phyloP scores from a whole-genome alignment of 1,284 basidiomycete species.

The Papiliotrema flavescens region DNA sequence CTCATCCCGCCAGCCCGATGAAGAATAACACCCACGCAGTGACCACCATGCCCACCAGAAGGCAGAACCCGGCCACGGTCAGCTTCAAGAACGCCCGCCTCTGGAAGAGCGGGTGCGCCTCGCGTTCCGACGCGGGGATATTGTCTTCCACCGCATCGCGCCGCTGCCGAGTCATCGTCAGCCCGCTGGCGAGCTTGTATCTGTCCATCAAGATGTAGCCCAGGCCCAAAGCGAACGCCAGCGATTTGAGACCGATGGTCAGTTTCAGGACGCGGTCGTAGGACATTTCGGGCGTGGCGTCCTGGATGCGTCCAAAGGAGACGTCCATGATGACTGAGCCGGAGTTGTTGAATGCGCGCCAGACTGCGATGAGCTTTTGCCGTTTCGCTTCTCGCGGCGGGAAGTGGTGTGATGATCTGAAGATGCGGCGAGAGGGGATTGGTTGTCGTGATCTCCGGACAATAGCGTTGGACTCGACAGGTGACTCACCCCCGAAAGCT shows the following conservation, averaged over 20 bases:
- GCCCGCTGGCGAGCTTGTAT: slow-evolving; percentile 8
- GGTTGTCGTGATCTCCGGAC: no score
- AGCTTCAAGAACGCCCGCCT: background rate
- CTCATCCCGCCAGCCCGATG: background rate
- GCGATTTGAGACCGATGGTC: slow-evolving; percentile 28
- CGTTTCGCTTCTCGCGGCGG: no score
- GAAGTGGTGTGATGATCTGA: background rate
- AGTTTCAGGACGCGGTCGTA: slow-evolving; percentile 26
- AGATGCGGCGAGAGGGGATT: no score
- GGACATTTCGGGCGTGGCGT: slow-evolving; percentile 16
- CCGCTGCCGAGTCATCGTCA: slow-evolving; percentile 12
- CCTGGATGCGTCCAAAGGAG: slow-evolving; percentile 27
- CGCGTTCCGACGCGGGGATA: background rate
- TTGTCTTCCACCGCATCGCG: slow-evolving; percentile 1
- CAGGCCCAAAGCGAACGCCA: slow-evolving; percentile 27
- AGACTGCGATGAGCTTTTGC: slow-evolving; percentile 15
- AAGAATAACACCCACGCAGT: background rate
- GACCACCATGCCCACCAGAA: background rate
- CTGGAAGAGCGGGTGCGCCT: background rate
- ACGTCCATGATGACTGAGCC: slow-evolving; percentile 17
- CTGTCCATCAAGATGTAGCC: slow-evolving; percentile 22
- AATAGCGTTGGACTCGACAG: no score
- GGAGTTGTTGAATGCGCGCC: slow-evolving; percentile 21
- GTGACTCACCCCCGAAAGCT: slow-evolving; percentile 22
- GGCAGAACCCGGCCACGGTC: background rate